Evolutionary conservation across 2,329 filamentous ascomycete species (phyloP).

Genomic region (Fusarium domesticum): DNA sequence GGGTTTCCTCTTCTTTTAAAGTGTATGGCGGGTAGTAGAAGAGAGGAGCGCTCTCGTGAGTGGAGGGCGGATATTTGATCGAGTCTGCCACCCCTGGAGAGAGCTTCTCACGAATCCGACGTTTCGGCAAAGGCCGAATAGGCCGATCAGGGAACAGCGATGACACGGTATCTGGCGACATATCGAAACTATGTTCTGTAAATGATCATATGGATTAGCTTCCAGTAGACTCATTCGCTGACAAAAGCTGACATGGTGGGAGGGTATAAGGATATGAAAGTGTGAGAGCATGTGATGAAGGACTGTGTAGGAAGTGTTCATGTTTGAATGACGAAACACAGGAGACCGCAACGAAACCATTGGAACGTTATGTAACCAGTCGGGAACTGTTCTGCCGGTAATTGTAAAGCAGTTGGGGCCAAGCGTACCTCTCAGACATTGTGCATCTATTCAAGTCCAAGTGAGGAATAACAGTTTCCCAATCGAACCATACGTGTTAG

Average conservation of each 20-base stretch:
- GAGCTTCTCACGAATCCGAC: conserved; percentile 80
- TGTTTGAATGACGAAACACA: not conserved
- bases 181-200: conserved; percentile 48
- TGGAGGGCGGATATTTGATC: conserved; percentile 77
- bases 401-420: conserved; percentile 8
- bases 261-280: conserved; percentile 2
- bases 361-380: no score
- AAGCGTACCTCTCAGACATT: conserved; percentile 45
- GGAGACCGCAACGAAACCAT: no score
- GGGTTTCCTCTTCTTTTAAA: conserved; percentile 45
- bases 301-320: not conserved
- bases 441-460: conserved; percentile 23
- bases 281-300: not conserved
- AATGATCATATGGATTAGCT: conserved; percentile 29
- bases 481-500: not conserved
- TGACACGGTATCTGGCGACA: conserved; percentile 74
- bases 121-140: conserved; percentile 88
- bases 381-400: not conserved
- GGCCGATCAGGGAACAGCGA: conserved; percentile 83
- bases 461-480: conserved; percentile 18
- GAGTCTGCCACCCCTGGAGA: conserved; percentile 79
- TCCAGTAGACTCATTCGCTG: conserved; percentile 19
- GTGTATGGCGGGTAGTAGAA: conserved; percentile 62
- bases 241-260: conserved; percentile 14
- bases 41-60: conserved; percentile 67